These are phyloP conservation scores for Tilletia walkeri DNA, from an alignment of 1,284 basidiomycete species.

Conservation along the genomic window DNA sequence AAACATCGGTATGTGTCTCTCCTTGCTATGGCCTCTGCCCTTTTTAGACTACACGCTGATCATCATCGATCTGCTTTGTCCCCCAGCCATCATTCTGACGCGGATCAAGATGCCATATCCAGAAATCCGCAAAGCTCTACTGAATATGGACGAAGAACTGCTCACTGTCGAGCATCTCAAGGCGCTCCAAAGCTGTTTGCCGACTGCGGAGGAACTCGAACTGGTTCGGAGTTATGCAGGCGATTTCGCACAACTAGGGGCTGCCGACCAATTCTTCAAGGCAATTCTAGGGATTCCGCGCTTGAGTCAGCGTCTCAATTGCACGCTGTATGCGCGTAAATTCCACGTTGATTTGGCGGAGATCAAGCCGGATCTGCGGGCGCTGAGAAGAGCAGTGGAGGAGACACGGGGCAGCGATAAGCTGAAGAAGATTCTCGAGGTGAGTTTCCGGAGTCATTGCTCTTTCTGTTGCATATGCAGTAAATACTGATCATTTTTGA, in stretches of 20 bases:
- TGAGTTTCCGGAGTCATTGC: constrained; percentile 9
- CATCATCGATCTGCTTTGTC: background rate
- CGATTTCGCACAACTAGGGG: constrained; percentile 52
- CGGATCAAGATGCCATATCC: constrained; percentile 46
- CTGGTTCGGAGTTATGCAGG: constrained; percentile 44
- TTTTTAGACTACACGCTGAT: background rate
- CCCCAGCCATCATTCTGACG: constrained; percentile 35
- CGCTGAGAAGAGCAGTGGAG: constrained; percentile 69
- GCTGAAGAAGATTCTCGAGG: constrained; percentile 69
- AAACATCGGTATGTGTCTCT: constrained; percentile 30
- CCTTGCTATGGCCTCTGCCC: background rate
- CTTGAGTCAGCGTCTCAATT: constrained; percentile 69
- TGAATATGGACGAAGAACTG: constrained; percentile 37
- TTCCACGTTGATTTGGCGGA: constrained; percentile 81
- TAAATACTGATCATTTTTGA: background rate
- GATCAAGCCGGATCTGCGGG: constrained; percentile 75
- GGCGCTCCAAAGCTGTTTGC: constrained; percentile 39
- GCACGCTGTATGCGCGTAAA: constrained; percentile 77
- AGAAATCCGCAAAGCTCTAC: constrained; percentile 35
- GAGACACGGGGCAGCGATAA: constrained; percentile 71
- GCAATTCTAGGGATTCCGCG: constrained; percentile 78
- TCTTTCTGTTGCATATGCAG: background rate
- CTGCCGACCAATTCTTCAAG: constrained; percentile 79
- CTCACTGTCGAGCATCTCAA: constrained; percentile 41
- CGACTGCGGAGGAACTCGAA: constrained; percentile 42